phyloP scores from a whole-genome alignment of 352 stramenopile genomes.

The Globisporangium carolinianum region DNA sequence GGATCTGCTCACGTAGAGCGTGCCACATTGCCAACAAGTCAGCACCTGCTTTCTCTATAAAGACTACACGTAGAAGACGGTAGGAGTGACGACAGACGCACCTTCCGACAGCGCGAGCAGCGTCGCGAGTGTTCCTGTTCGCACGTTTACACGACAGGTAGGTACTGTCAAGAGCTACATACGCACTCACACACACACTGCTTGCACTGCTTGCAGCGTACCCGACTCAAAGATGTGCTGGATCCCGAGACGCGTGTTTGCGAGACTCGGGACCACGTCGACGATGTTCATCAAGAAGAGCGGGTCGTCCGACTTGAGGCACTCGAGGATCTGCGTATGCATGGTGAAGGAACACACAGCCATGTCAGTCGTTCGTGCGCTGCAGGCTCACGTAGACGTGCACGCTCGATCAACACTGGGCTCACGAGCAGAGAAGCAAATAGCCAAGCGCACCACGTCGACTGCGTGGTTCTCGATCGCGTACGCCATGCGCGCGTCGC shows the following conservation, averaged over 20 bases:
- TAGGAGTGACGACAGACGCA: not conserved
- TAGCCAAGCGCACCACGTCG: not conserved
- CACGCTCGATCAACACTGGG: no score
- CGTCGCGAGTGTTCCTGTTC: conserved; percentile 53
- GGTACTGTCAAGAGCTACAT: not conserved
- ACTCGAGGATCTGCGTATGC: conserved; percentile 46
- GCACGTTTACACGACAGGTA: not conserved
- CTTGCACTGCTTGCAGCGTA: conserved; percentile 14
- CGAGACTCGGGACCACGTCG: conserved; percentile 68
- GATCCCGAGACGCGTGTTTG: conserved; percentile 54
- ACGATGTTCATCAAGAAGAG: conserved; percentile 84
- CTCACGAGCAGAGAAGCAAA: not conserved
- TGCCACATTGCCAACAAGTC: no score
- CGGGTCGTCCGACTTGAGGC: conserved; percentile 66
- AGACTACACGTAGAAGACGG: no score
- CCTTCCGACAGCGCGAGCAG: conserved; percentile 63
- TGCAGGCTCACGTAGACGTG: no score
- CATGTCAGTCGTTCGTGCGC: not conserved
- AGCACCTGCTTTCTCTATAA: no score
- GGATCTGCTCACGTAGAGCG: conserved; percentile 29
- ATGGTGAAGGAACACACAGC: not conserved
- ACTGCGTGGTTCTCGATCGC: conserved; percentile 33
- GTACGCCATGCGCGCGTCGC: conserved; percentile 54
- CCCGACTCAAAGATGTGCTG: conserved; percentile 75
- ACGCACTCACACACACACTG: no score